These are phyloP conservation scores for Xylaria hypoxylon DNA, from an alignment of 2,329 filamentous ascomycete genomes.

Conservation along the genomic window DNA sequence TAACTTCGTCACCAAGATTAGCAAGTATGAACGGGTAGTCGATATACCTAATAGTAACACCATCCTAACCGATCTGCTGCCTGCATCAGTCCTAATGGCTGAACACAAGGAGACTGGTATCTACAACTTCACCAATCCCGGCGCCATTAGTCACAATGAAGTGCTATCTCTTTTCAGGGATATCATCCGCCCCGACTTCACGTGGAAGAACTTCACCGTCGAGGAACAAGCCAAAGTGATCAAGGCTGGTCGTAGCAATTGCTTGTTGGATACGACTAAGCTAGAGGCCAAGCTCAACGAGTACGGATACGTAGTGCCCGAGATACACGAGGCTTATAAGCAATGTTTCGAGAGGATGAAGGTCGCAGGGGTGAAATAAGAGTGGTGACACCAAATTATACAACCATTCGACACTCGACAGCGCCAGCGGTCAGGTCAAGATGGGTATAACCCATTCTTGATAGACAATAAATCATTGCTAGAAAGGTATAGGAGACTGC, in stretches of 20 bases:
- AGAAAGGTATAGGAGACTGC: neutral
- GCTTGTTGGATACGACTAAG: conserved; percentile 72
- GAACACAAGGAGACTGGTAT: conserved; percentile 72
- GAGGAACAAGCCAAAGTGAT: conserved; percentile 76
- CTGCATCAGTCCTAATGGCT: conserved; percentile 69
- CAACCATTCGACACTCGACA: neutral
- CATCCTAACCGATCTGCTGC: conserved; percentile 73
- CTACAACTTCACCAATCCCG: conserved; percentile 78
- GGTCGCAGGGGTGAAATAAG: conserved; percentile 63
- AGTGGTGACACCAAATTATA: neutral
- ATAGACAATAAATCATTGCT: neutral
- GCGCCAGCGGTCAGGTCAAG: neutral
- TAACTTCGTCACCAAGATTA: conserved; percentile 77
- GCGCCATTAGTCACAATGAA: conserved; percentile 78
- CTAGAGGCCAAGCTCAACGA: conserved; percentile 69
- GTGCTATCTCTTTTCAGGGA: conserved; percentile 72
- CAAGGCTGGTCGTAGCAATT: conserved; percentile 75
- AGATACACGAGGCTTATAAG: conserved; percentile 71
- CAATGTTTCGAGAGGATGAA: conserved; percentile 74
- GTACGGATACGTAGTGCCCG: conserved; percentile 68
- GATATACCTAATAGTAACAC: conserved; percentile 77
- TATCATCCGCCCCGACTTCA: conserved; percentile 69
- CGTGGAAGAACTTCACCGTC: conserved; percentile 74
- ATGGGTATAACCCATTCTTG: neutral
- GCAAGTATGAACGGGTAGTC: conserved; percentile 72